These are phyloP conservation scores for Sporormia fimetaria DNA, from an alignment of 495 filamentous ascomycete species.

Conservation along the genomic window DNA sequence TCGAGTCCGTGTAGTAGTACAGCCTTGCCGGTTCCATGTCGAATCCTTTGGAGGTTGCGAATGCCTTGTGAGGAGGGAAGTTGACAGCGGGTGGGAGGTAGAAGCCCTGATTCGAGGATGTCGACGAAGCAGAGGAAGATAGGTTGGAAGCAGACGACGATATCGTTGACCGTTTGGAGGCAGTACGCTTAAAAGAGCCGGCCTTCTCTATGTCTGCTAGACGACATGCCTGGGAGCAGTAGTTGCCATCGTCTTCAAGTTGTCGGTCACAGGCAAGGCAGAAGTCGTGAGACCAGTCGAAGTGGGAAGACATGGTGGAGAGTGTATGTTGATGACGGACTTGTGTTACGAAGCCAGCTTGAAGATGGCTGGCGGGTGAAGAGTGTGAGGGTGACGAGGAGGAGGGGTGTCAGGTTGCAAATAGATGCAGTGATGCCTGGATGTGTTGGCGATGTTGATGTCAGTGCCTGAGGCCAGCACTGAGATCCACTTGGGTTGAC, in stretches of 20 bases:
- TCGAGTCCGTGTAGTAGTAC: slow-evolving; percentile 14
- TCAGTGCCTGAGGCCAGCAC: too few species aligned
- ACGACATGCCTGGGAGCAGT: slow-evolving; percentile 89
- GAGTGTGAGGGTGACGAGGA: background rate
- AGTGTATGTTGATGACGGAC: background rate
- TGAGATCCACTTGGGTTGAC: too few species aligned
- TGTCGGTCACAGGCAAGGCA: slow-evolving; percentile 91
- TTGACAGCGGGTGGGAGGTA: slow-evolving; percentile 61
- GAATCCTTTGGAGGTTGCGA: slow-evolving; percentile 16
- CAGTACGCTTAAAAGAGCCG: slow-evolving; percentile 14
- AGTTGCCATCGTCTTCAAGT: slow-evolving; percentile 58
- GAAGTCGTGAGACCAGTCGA: slow-evolving; percentile 84
- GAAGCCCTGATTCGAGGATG: slow-evolving; percentile 36
- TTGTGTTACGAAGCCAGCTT: background rate
- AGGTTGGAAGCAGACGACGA: slow-evolving; percentile 13
- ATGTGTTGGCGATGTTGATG: too few species aligned
- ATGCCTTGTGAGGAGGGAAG: slow-evolving; percentile 41
- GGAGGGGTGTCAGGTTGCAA: too few species aligned
- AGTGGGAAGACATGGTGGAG: slow-evolving; percentile 30
- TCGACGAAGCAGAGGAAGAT: slow-evolving; percentile 20
- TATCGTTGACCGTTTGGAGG: too few species aligned
- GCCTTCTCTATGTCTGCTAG: slow-evolving; percentile 75
- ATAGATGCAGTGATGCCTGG: too few species aligned
- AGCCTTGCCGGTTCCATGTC: slow-evolving; percentile 17
- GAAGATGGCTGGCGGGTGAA: too few species aligned